Evolutionary conservation across 2,329 filamentous ascomycete genomes (phyloP).

Genomic region (Pyrenophora graminea): DNA sequence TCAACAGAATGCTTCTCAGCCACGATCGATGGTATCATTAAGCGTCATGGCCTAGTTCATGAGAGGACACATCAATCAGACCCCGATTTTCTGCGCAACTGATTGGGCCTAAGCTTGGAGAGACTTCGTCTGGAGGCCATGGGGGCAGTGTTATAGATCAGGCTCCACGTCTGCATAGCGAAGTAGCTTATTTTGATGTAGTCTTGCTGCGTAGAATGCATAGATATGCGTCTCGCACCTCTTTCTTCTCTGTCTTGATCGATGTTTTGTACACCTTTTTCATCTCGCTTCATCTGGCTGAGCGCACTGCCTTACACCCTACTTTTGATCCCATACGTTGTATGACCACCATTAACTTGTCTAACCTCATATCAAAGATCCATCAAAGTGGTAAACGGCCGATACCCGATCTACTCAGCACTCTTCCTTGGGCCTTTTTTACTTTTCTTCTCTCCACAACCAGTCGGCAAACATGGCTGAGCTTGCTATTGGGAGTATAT

Average conservation of each 20-base stretch:
- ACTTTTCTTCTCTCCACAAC: too few relatives aligned
- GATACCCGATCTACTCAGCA: too few relatives aligned
- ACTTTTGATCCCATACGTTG: too few relatives aligned
- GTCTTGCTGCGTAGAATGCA: constrained; percentile 13
- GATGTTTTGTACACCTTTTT: background rate
- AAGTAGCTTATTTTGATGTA: constrained; percentile 3
- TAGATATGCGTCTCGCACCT: constrained; percentile 8
- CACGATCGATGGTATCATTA: background rate
- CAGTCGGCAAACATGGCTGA: constrained; percentile 24
- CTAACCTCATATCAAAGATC: too few relatives aligned
- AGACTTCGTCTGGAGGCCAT: constrained; percentile 21
- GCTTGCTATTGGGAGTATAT: constrained; percentile 33
- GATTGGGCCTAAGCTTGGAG: constrained; percentile 26
- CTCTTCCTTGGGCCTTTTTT: too few relatives aligned
- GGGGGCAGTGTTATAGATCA: constrained; percentile 33
- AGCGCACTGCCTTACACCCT: too few relatives aligned
- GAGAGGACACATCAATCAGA: too few relatives aligned
- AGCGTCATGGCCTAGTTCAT: background rate
- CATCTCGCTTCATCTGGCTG: background rate
- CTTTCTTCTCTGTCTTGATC: constrained; percentile 4
- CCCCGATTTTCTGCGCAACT: too few relatives aligned
- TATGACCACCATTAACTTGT: too few relatives aligned
- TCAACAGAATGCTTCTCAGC: constrained; percentile 2
- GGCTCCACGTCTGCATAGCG: constrained; percentile 20
- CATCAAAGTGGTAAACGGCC: too few relatives aligned